Evolutionary conservation across 768 basidiomycete species (phyloP).

Genomic region (Phylloporus arenicola): DNA sequence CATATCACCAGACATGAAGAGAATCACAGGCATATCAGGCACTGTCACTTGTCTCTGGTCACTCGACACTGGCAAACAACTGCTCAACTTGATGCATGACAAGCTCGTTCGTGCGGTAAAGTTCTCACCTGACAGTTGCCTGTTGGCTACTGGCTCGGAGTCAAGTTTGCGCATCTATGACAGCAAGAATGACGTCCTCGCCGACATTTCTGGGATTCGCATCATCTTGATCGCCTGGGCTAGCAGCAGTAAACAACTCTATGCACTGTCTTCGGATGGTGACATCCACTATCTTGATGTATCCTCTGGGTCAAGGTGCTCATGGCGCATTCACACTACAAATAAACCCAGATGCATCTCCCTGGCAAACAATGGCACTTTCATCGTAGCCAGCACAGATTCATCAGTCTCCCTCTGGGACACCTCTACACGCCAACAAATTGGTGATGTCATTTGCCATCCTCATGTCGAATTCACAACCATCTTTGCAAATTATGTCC

Average conservation of each 20-base stretch:
- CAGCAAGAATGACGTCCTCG: background rate
- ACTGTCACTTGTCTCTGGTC: too few relatives aligned
- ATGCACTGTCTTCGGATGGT: background rate
- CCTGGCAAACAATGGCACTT: background rate
- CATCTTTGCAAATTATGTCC: background rate
- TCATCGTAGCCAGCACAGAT: background rate
- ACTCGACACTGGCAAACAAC: background rate
- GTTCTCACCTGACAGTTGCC: background rate
- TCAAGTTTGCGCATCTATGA: background rate
- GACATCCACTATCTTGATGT: background rate
- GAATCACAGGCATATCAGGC: too few relatives aligned
- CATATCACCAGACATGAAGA: background rate
- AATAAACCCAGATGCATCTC: background rate
- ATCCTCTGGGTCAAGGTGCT: background rate
- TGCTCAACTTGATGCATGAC: background rate
- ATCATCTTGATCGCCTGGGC: constrained; percentile 4
- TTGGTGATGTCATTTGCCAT: constrained; percentile 2
- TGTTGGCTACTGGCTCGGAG: background rate
- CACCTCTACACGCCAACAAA: background rate
- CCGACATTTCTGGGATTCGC: too few relatives aligned
- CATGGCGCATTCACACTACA: constrained; percentile 1
- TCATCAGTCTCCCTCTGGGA: constrained; percentile 7
- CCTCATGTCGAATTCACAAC: background rate
- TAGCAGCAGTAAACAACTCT: background rate
- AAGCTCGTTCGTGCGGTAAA: background rate